phyloP scores from a whole-genome alignment of 768 basidiomycete genomes.

The Trametes cingulata region DNA sequence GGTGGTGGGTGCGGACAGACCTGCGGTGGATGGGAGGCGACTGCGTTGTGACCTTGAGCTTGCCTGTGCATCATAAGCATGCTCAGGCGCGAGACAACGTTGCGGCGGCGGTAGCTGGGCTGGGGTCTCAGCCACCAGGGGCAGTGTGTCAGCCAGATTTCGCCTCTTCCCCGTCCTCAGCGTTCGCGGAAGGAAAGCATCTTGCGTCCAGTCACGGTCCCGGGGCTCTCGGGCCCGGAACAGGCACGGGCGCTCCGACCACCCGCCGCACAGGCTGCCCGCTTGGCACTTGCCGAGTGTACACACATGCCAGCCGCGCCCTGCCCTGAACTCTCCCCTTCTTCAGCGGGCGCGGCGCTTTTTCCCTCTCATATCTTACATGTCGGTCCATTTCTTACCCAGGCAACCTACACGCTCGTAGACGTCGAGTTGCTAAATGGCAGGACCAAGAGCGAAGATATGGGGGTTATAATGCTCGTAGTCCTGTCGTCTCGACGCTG shows the following conservation, averaged over 20 bases:
- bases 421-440: slow-evolving; percentile 70
- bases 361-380: slow-evolving; percentile 47
- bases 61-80: not conserved
- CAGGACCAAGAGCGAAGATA: slow-evolving; percentile 64
- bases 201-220: not conserved
- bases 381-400: slow-evolving; percentile 64
- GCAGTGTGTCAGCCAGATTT: slow-evolving; percentile 12
- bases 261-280: not conserved
- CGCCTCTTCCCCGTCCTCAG: not conserved
- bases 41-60: not conserved
- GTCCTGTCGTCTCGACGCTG: slow-evolving; percentile 24
- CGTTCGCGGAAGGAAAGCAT: not conserved
- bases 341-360: slow-evolving; percentile 15
- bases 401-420: slow-evolving; percentile 50
- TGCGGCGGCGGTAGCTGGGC: slow-evolving; percentile 13
- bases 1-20: not conserved
- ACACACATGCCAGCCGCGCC: not conserved
- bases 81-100: slow-evolving; percentile 7
- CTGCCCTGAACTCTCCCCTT: slow-evolving; percentile 30
- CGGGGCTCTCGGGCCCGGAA: slow-evolving; percentile 10
- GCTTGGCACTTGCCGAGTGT: not conserved
- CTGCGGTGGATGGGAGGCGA: not conserved
- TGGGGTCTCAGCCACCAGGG: slow-evolving; percentile 2
- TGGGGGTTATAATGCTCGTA: slow-evolving; percentile 73
- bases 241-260: not conserved